Conservation (phyloP, 2,329 filamentous ascomycete species). For the Fusarium goolgardi region DNA sequence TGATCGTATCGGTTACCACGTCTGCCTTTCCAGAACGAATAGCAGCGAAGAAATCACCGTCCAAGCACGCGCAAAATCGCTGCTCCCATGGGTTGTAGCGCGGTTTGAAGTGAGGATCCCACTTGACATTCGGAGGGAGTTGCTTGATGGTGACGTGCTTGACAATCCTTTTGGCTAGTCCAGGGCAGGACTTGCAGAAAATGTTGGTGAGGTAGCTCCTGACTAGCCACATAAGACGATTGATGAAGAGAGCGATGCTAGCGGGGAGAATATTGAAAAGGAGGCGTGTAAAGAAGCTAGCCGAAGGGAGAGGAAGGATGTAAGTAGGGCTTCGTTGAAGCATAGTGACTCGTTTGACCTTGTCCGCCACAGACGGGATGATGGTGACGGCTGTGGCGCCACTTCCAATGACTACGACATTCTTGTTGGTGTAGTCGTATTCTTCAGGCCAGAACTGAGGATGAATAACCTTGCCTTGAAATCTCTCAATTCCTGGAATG, state of each 20-base stretch:
- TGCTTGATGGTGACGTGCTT: constrained; percentile 54
- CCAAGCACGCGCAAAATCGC: constrained; percentile 68
- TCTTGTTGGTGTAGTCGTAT: constrained; percentile 72
- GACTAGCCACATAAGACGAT: constrained; percentile 60
- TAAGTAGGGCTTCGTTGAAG: constrained; percentile 75
- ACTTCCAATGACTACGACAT: constrained; percentile 73
- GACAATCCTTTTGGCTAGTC: constrained; percentile 58
- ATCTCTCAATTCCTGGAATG: constrained; percentile 58
- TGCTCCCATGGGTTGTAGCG: constrained; percentile 73
- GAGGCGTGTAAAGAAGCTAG: constrained; percentile 50
- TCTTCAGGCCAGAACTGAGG: constrained; percentile 80
- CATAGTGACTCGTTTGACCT: constrained; percentile 72
- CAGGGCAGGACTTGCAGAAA: constrained; percentile 63
- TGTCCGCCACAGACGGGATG: constrained; percentile 69
- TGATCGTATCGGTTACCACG: constrained; percentile 61
- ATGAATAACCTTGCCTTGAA: constrained; percentile 64
- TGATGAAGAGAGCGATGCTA: constrained; percentile 58
- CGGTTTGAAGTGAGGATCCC: constrained; percentile 67
- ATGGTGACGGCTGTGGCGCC: constrained; percentile 76
- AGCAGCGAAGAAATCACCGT: constrained; percentile 60
- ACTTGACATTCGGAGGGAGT: constrained; percentile 60
- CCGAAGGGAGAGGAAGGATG: constrained; percentile 64
- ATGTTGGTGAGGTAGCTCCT: constrained; percentile 56
- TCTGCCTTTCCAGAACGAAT: constrained; percentile 54
- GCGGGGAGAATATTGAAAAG: constrained; percentile 56